A percentile compares a stretch with the other conserved stretches of the same genome.
Conservation (phyloP, 805 yeast genomes). For the Nakazawaea laoshanensis region DNA sequence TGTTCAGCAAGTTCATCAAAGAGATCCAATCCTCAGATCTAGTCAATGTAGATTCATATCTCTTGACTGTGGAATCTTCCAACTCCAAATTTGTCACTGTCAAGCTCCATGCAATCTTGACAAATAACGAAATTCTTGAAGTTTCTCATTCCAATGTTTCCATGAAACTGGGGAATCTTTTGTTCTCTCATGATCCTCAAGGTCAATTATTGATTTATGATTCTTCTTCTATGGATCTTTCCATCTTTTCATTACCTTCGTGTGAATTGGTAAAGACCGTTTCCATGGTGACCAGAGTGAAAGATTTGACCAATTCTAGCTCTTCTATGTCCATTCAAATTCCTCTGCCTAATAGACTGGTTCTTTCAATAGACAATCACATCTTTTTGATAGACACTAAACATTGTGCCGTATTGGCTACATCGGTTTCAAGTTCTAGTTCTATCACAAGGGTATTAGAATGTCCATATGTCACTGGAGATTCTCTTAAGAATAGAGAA, state of each 20-base stretch:
- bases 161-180: conserved; percentile 7
- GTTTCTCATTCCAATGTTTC: conserved; percentile 19
- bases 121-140: conserved; percentile 18
- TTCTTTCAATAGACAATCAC: conserved; percentile 30
- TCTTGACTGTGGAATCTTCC: conserved; percentile 10
- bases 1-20: conserved; percentile 11
- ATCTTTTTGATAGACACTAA: conserved; percentile 36
- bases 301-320: conserved; percentile 14
- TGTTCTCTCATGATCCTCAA: conserved; percentile 18
- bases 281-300: conserved; percentile 15
- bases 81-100: conserved; percentile 10
- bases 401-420: conserved; percentile 30
- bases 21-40: conserved; percentile 1
- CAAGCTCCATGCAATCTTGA: conserved; percentile 19
- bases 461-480: conserved; percentile 32
- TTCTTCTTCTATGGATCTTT: conserved; percentile 13
- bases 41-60: conserved; percentile 9
- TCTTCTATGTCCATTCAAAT: conserved; percentile 24
- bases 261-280: conserved; percentile 21
- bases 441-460: conserved; percentile 11
- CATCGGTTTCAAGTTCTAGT: conserved; percentile 10
- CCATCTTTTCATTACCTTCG: conserved; percentile 22
- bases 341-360: conserved; percentile 37
- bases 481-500: conserved; percentile 27
- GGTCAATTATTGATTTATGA: conserved; percentile 21